Conservation (phyloP, 306 rosid genomes). For the Psophocarpus tetragonolobus region DNA sequence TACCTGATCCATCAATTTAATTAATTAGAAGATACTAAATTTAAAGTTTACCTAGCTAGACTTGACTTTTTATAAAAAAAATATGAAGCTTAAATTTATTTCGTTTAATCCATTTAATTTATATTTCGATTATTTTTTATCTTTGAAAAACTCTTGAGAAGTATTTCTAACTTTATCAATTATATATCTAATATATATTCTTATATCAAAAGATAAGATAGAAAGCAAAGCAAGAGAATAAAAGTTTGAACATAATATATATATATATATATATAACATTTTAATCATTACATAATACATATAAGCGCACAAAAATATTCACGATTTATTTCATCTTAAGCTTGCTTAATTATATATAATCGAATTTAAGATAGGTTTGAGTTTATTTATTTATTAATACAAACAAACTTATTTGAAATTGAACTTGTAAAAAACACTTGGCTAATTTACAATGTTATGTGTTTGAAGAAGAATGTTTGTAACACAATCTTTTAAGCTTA, state of each 20-base stretch:
- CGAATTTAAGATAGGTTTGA: too few relatives aligned
- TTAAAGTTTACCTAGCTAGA: background rate
- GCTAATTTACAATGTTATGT: background rate
- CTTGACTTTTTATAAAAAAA: background rate
- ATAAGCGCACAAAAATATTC: too few relatives aligned
- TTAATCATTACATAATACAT: too few relatives aligned
- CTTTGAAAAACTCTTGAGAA: background rate
- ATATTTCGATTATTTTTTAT: background rate
- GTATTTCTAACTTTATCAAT: background rate
- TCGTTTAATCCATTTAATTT: background rate
- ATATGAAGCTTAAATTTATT: background rate
- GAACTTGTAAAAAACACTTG: background rate
- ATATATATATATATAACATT: too few relatives aligned
- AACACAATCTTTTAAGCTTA: background rate
- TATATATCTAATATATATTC: background rate
- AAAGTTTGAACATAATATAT: too few relatives aligned
- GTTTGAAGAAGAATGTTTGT: background rate
- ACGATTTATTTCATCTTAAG: too few relatives aligned
- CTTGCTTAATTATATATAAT: too few relatives aligned
- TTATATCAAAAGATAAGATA: background rate
- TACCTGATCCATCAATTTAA: background rate
- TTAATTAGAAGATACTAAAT: background rate
- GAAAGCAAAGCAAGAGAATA: background rate
- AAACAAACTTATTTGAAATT: background rate
- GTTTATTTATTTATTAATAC: background rate